Conservation (phyloP, 805 yeast genomes). For the Candida vartiovaarae region DNA sequence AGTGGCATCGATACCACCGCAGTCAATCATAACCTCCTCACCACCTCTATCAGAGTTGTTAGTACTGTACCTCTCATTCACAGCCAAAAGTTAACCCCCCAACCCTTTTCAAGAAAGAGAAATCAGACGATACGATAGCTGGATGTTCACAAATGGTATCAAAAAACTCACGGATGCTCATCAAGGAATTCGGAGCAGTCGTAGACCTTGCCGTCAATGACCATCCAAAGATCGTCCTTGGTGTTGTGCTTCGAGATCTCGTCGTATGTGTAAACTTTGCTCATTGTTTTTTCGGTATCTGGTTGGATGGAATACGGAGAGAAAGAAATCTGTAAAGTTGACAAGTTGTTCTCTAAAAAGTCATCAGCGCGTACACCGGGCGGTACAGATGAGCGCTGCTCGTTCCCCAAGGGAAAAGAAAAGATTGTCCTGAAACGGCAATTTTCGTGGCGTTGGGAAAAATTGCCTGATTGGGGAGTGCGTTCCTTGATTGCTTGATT, state of each 20-base stretch:
- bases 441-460: not conserved
- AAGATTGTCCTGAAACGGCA: too few relatives aligned
- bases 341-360: not conserved
- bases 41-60: conserved; percentile 46
- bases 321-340: not conserved
- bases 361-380: too few relatives aligned
- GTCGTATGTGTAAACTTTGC: conserved; percentile 50
- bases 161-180: conserved; percentile 48
- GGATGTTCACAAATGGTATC: not conserved
- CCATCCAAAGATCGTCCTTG: conserved; percentile 80
- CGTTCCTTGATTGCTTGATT: not conserved
- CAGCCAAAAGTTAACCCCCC: too few relatives aligned
- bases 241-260: conserved; percentile 68
- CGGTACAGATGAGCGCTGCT: too few relatives aligned
- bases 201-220: conserved; percentile 77
- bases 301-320: too few relatives aligned
- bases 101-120: too few relatives aligned
- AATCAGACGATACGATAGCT: too few relatives aligned
- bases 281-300: conserved; percentile 24
- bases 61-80: conserved; percentile 19
- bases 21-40: conserved; percentile 73
- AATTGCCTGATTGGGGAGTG: conserved; percentile 1
- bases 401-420: too few relatives aligned
- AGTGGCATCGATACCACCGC: conserved; percentile 83
- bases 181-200: conserved; percentile 40